Conservation (phyloP, 306 rosid genomes). For the Vigna hirtella region DNA sequence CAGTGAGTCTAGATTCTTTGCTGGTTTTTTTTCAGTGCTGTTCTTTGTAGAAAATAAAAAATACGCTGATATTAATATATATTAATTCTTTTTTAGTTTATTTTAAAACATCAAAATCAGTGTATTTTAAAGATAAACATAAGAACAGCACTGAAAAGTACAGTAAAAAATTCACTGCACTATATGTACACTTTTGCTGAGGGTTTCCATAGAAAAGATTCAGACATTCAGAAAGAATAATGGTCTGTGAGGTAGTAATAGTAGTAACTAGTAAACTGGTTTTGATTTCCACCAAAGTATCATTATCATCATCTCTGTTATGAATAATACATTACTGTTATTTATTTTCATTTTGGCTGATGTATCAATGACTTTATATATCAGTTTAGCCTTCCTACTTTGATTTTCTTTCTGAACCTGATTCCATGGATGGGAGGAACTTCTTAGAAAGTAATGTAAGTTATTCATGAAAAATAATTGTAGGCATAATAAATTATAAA, state of each 20-base stretch:
- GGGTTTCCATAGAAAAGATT: background rate
- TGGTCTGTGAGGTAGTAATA: conserved; percentile 19
- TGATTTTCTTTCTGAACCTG: background rate
- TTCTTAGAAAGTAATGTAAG: no score
- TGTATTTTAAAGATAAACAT: no score
- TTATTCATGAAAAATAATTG: no score
- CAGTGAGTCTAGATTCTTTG: no score
- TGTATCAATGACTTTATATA: background rate
- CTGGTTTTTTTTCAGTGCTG: no score
- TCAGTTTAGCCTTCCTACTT: background rate
- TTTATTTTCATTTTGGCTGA: conserved; percentile 1
- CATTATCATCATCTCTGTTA: background rate
- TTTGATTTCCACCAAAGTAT: conserved; percentile 9
- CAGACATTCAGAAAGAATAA: conserved; percentile 37
- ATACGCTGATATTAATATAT: no score
- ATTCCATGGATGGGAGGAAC: background rate
- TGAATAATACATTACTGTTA: background rate
- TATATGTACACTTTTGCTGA: conserved; percentile 16
- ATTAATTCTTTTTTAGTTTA: no score
- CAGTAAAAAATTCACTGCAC: background rate
- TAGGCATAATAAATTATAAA: no score
- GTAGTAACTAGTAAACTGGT: background rate
- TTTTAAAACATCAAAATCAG: no score
- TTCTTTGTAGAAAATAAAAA: no score
- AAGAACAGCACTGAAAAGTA: no score